Evolutionary conservation across 192 early-diverging fungal genomes (phyloP).

Genomic region (Backusella mclennaniae): DNA sequence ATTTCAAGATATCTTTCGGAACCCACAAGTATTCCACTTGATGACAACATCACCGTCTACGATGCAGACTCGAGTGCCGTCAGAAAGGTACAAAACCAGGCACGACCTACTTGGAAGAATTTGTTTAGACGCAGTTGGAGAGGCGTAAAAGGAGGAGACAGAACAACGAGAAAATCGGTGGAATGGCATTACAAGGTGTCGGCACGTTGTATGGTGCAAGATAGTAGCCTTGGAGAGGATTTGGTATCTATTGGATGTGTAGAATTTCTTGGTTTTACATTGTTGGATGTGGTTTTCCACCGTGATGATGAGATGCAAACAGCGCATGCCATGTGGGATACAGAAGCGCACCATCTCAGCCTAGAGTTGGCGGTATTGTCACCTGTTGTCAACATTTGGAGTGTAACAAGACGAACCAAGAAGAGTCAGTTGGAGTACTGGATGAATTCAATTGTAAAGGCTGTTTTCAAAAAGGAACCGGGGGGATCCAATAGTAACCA

Average conservation of each 20-base stretch:
- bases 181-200: constrained; percentile 12
- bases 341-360: not conserved
- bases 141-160: not conserved
- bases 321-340: not conserved
- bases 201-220: not conserved
- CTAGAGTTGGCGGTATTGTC: not conserved
- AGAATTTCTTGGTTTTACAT: not conserved
- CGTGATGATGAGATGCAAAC: not conserved
- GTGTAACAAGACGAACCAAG: no score
- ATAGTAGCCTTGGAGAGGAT: not conserved
- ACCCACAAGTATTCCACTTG: not conserved
- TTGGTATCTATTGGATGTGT: not conserved
- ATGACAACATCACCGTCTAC: not conserved
- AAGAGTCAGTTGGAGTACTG: not conserved
- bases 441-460: not conserved
- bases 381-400: constrained; percentile 11
- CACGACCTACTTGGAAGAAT: constrained; percentile 1
- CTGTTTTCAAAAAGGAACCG: not conserved
- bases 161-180: not conserved
- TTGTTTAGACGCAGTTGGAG: constrained; percentile 5
- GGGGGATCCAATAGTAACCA: no score
- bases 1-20: constrained; percentile 3
- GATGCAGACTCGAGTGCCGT: not conserved
- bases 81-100: not conserved
- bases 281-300: not conserved